These are phyloP conservation scores for Mycena sp. DNA, from an alignment of 1,284 basidiomycete species.

Conservation along the genomic window DNA sequence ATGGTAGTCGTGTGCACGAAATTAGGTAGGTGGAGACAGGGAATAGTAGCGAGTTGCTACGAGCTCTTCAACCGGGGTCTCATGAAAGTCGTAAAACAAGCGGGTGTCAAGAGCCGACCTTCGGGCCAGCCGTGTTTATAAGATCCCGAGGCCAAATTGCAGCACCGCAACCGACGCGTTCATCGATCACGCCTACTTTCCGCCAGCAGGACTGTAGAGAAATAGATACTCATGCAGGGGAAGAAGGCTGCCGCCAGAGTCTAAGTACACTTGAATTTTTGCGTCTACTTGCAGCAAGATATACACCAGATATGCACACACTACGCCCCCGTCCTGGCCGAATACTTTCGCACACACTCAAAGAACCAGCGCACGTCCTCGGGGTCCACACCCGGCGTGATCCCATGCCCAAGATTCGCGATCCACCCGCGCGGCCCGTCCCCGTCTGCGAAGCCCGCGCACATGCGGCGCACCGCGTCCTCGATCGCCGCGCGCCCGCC, in stretches of 20 bases:
- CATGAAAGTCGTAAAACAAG: too few relatives aligned
- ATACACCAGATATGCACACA: background rate
- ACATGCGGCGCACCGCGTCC: slow-evolving; percentile 86
- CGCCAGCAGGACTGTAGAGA: background rate
- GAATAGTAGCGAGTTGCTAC: too few relatives aligned
- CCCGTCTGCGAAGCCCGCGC: slow-evolving; percentile 75
- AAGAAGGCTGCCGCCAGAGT: too few relatives aligned
- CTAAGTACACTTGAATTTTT: slow-evolving; percentile 10
- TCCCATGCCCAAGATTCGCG: slow-evolving; percentile 96
- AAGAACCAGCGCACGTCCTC: slow-evolving; percentile 92
- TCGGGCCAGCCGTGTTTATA: too few relatives aligned
- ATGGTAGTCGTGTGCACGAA: too few relatives aligned
- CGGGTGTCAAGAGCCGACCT: too few relatives aligned
- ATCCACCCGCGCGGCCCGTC: slow-evolving; percentile 81
- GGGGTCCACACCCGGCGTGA: slow-evolving; percentile 95
- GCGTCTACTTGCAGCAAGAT: background rate
- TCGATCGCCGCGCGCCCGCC: slow-evolving; percentile 92
- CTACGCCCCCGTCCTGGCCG: slow-evolving; percentile 33
- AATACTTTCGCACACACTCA: slow-evolving; percentile 91
- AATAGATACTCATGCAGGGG: background rate
- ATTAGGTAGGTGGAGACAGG: too few relatives aligned
- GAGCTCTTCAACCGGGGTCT: too few relatives aligned
- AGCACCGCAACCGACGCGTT: background rate
- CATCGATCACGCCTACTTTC: too few relatives aligned
- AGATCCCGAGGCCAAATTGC: too few relatives aligned